Evolutionary conservation across 1,284 basidiomycete species (phyloP).

Genomic region (Ceratobasidium sp.): DNA sequence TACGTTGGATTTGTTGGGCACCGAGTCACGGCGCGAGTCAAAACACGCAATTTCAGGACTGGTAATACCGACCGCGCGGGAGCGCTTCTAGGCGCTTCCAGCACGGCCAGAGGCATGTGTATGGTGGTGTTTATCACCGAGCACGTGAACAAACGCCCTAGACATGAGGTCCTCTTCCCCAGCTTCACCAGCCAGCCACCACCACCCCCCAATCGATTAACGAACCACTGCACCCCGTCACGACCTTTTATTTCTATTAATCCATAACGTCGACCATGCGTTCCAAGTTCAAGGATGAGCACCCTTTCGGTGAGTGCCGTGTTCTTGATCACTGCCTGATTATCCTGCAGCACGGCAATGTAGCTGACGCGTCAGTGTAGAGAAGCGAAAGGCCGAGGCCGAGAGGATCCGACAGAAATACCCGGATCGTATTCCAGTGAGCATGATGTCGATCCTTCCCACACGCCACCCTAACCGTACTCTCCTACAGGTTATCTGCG

Average conservation of each 20-base stretch:
- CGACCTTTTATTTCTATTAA: neutral
- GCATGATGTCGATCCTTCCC: constrained; percentile 50
- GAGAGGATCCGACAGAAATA: constrained; percentile 99
- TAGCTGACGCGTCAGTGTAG: constrained; percentile 54
- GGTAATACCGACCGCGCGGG: no score
- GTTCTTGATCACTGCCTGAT: constrained; percentile 47
- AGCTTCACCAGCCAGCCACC: constrained; percentile 14
- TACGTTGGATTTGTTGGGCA: no score
- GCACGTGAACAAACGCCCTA: constrained; percentile 39
- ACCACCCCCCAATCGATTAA: constrained; percentile 9
- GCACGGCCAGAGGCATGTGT: neutral
- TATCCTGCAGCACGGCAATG: constrained; percentile 45
- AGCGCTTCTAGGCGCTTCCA: neutral
- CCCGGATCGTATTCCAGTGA: constrained; percentile 94
- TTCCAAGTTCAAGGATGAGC: constrained; percentile 99
- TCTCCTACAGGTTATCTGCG: constrained; percentile 91
- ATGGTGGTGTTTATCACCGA: constrained; percentile 7
- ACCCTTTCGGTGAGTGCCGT: constrained; percentile 84
- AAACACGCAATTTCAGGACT: neutral
- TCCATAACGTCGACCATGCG: constrained; percentile 65
- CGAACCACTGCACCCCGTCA: neutral
- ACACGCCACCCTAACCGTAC: constrained; percentile 22
- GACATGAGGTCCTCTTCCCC: constrained; percentile 19
- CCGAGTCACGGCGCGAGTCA: no score
- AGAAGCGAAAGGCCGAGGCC: constrained; percentile 97